A percentile compares a stretch with the other conserved stretches of the same genome.
Conservation (phyloP, 352 stramenopile genomes). For the Aphanomyces stellatus region DNA sequence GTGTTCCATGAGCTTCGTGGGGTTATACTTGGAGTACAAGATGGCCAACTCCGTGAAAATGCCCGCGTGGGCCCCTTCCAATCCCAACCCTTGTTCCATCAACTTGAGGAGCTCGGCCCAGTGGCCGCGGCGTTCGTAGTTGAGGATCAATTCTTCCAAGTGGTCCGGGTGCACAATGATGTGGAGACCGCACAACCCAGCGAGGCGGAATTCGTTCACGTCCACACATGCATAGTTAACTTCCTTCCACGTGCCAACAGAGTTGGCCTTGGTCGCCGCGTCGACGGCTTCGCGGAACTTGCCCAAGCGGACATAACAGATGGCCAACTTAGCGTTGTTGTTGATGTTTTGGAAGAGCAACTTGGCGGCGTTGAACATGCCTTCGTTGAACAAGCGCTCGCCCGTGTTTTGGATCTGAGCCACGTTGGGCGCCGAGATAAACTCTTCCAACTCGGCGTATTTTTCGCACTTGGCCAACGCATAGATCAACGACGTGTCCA, state of each 20-base stretch:
- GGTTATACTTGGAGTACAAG: constrained; percentile 99
- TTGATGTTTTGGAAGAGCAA: constrained; percentile 99
- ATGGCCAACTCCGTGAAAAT: constrained; percentile 99
- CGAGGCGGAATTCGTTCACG: constrained; percentile 97
- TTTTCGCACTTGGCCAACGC: constrained; percentile 98
- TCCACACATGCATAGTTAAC: constrained; percentile 98
- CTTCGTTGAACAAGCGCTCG: constrained; percentile 97
- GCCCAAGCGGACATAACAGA: constrained; percentile 98
- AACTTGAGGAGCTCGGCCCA: constrained; percentile 96
- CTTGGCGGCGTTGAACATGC: constrained; percentile 98
- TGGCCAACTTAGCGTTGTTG: constrained; percentile 99
- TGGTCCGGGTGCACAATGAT: constrained; percentile 99
- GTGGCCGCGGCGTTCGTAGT: constrained; percentile 98
- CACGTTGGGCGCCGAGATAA: constrained; percentile 99
- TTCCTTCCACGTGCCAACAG: constrained; percentile 99
- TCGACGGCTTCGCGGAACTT: constrained; percentile 99
- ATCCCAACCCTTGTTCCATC: constrained; percentile 97
- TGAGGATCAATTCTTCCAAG: constrained; percentile 97
- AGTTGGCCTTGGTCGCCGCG: constrained; percentile 98
- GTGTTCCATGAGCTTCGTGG: constrained; percentile 99
- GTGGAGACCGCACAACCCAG: constrained; percentile 95
- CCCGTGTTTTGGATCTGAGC: constrained; percentile 99
- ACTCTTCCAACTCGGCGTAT: constrained; percentile 98
- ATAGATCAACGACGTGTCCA: constrained; percentile 99
- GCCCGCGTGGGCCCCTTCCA: constrained; percentile 98